Base-by-base conservation (phyloP, 345 rosid species). In the Pugionium cornutum region DNA sequence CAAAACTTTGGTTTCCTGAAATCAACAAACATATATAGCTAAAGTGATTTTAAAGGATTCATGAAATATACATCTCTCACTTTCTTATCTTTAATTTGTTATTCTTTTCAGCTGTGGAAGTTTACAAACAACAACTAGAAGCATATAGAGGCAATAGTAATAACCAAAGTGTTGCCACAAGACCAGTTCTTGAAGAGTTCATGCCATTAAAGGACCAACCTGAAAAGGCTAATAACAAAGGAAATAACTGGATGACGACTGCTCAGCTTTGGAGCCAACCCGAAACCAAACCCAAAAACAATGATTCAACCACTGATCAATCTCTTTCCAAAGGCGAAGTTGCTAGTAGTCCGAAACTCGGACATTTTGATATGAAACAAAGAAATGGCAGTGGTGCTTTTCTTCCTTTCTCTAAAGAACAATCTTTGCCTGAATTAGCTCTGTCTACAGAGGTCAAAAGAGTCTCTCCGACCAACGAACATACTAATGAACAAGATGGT, bases 171-270 rank as follows among this genome's bases (percentile, higher is more conserved):
- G 55, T 56, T 9, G 9, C 8, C 4, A 29, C 86, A 57, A 80
- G 66, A 68, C 89, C 88, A 5, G 78, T 86, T 67, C 95, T 94
- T 49, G 99, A 85, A 85, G 97, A 94, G 70, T 94, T 94, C 82
- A 90, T 94, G 39, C 99, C 99, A 27, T 77, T 94, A 11, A 94
- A 82, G 68, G 82, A 76, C 72, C 49, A 57, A 56, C 48, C 79
- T 4, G 94, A 86, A 29, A 83, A 79, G 34, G 36, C 67, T 0
- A 32, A 51, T 9, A 76, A 45, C 77, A 94, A 88, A 79, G 83
- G 75, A 5, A 71, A 80, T 10, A 84, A 58, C 31, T 94, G 99
- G 99, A 94, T 94, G 99, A 83, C 84, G 28, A 90, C 82, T 54
- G 97, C 96, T 32, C 97, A 90, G 53, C 83, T 94, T n/a, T 94